Conservation (phyloP, 352 stramenopile species). For the Discostella stelligera region DNA sequence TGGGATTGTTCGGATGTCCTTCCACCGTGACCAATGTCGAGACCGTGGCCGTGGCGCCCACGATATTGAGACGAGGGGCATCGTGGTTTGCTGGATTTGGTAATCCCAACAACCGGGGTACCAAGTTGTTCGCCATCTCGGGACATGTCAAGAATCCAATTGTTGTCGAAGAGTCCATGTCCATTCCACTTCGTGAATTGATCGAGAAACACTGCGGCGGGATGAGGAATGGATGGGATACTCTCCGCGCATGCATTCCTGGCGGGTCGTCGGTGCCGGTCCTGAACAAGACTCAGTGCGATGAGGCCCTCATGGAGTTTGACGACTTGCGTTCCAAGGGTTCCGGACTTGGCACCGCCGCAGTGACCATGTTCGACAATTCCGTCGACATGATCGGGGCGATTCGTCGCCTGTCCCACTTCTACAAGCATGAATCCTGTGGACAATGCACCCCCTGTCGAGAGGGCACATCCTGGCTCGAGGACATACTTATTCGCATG, state of each 20-base stretch:
- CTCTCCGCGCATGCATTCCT: slow-evolving; percentile 97
- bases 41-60: slow-evolving; percentile 96
- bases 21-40: slow-evolving; percentile 99
- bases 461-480: slow-evolving; percentile 96
- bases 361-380: slow-evolving; percentile 99
- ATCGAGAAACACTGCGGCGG: slow-evolving; percentile 99
- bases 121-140: slow-evolving; percentile 99
- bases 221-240: slow-evolving; percentile 98
- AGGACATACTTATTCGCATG: slow-evolving; percentile 97
- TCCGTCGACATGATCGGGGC: slow-evolving; percentile 98
- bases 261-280: slow-evolving; percentile 95
- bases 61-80: slow-evolving; percentile 94
- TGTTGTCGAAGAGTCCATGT: slow-evolving; percentile 98
- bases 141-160: slow-evolving; percentile 99
- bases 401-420: slow-evolving; percentile 97
- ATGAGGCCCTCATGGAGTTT: slow-evolving; percentile 99
- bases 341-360: slow-evolving; percentile 95
- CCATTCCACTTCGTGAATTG: slow-evolving; percentile 95
- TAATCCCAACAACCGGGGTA: slow-evolving; percentile 97
- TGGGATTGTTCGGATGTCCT: slow-evolving; percentile 98
- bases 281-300: slow-evolving; percentile 89
- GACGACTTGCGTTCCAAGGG: slow-evolving; percentile 96
- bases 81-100: slow-evolving; percentile 96
- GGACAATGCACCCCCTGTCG: slow-evolving; percentile 99
- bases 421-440: slow-evolving; percentile 99